Conservation (phyloP, 345 rosid genomes). For the Iberis pinnata region DNA sequence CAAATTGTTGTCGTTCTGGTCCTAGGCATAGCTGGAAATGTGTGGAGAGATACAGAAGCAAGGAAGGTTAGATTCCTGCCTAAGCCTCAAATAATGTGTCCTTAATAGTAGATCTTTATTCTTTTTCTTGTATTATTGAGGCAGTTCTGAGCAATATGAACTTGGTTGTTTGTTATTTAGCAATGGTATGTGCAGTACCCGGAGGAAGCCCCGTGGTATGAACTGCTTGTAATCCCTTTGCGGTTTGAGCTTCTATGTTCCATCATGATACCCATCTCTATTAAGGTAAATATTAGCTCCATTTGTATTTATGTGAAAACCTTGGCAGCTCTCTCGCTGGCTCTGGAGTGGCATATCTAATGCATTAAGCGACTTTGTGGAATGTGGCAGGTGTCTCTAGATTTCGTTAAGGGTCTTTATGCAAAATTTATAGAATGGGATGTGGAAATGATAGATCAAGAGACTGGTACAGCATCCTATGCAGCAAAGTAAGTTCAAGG, state of each 20-base stretch:
- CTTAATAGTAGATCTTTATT: neutral
- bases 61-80: slow-evolving; percentile 52
- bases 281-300: slow-evolving; percentile 51
- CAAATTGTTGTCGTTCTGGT: slow-evolving; percentile 95
- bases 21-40: slow-evolving; percentile 91
- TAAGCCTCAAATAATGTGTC: slow-evolving; percentile 1
- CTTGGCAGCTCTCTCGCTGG: slow-evolving; percentile 3
- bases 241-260: slow-evolving; percentile 98
- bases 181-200: slow-evolving; percentile 97
- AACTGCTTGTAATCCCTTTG: slow-evolving; percentile 80
- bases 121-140: slow-evolving; percentile 12
- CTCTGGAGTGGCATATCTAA: neutral
- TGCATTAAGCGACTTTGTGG: neutral
- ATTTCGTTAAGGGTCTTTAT: slow-evolving; percentile 86
- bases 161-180: slow-evolving; percentile 40
- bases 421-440: slow-evolving; percentile 97
- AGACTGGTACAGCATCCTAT: slow-evolving; percentile 67
- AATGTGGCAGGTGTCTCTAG: slow-evolving; percentile 78
- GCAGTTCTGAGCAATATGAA: slow-evolving; percentile 14
- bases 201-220: slow-evolving; percentile 91
- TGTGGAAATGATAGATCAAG: slow-evolving; percentile 75
- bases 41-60: slow-evolving; percentile 98
- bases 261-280: slow-evolving; percentile 97
- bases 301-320: neutral
- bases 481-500: slow-evolving; percentile 77